Base-by-base conservation (phyloP, 129 eudicot genomes). In the Heracleum sosnowskyi region DNA sequence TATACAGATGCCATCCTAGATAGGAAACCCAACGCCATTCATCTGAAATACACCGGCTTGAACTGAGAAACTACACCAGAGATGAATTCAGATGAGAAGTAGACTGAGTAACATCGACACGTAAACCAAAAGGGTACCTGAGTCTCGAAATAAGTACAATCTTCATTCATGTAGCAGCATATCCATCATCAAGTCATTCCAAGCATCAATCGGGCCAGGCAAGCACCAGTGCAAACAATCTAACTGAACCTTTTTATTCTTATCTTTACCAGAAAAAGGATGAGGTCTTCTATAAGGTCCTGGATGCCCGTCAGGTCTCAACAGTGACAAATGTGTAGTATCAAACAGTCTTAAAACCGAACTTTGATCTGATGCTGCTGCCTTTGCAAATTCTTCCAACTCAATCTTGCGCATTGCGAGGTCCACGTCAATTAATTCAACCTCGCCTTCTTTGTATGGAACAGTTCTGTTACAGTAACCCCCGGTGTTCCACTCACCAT, bases 201-300 rank as follows among this genome's bases (percentile, higher is more conserved):
- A 93, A 26, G 88, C 78, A 63, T 93, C 98, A 41, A 93, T 89
- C 2, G 98, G 97, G 2, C 98, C 98, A 2, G 98, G 98, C 87
- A 93, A 85, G 79, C 98, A 93, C 98, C 98, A 93, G 85, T 93
- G 98, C 85, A 93, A 71, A 77, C 98, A 93, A 79, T 93, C 98
- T 46, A 83, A 83, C 73, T 93, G 95, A 60, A 91, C 85, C 68
- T 86, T 85, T 1, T 18, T 88, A 40, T 87, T 64, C 73, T 84
- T 81, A 33, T 83, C 87, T 78, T 84, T 86, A 45, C 82, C 87
- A 0, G 81, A 88, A 66, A 87, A 89, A 1, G 97, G 98, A 29
- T 87, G 92, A 63, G 76, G 88, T 69, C 46, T 80, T 45, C 98
- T 74, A 18, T 91, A 93, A 16, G 89, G 90, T 18, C 97, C 95